Evolutionary conservation across 306 rosid species (phyloP).

Genomic region (Hippophae gyantsensis): DNA sequence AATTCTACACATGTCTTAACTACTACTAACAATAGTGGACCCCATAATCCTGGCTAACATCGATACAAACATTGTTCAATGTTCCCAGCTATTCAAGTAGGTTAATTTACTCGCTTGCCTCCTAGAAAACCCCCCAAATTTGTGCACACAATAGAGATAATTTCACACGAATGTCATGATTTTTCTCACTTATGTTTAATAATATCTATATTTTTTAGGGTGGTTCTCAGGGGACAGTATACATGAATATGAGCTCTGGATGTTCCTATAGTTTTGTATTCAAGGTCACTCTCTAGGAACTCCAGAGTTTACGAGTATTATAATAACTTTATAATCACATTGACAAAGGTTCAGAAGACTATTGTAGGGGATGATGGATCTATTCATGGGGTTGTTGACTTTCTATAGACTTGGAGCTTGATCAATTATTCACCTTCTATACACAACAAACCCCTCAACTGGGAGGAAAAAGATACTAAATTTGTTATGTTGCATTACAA

Average conservation of each 20-base stretch:
- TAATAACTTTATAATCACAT: constrained; percentile 66
- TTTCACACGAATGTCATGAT: too few relatives aligned
- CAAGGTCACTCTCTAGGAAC: constrained; percentile 43
- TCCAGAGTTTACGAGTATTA: constrained; percentile 74
- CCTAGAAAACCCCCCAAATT: too few relatives aligned
- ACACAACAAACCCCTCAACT: constrained; percentile 51
- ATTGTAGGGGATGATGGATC: constrained; percentile 88
- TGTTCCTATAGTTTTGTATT: constrained; percentile 68
- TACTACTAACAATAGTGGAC: background rate
- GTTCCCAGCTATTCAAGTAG: constrained; percentile 68
- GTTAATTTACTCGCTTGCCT: too few relatives aligned
- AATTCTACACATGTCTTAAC: background rate
- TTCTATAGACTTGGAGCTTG: constrained; percentile 78
- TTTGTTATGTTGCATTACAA: constrained; percentile 9
- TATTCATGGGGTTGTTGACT: constrained; percentile 71
- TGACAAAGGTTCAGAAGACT: constrained; percentile 75
- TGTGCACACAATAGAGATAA: too few relatives aligned
- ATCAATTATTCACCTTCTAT: constrained; percentile 63
- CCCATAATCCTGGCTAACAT: constrained; percentile 9
- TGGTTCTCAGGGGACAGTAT: constrained; percentile 70
- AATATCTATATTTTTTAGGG: constrained; percentile 15
- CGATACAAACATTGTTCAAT: constrained; percentile 21
- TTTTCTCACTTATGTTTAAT: too few relatives aligned
- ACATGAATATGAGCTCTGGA: constrained; percentile 64
- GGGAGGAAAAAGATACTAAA: constrained; percentile 75